A percentile compares a stretch with the other conserved stretches of the same genome.
Conservation (phyloP, 805 yeast genomes). For the Blastobotrys robertii region DNA sequence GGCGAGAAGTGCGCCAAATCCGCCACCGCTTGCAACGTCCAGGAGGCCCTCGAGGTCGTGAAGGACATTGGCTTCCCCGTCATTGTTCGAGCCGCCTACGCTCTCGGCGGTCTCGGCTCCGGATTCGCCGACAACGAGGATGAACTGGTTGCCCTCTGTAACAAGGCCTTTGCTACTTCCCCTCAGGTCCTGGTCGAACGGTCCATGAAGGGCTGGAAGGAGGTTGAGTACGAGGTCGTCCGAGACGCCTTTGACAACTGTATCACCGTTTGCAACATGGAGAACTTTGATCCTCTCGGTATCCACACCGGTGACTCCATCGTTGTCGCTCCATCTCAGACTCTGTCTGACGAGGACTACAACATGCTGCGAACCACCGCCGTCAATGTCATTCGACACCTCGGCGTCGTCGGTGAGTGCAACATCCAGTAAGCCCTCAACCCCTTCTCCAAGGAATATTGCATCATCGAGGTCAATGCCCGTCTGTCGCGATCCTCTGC, state of each 20-base stretch:
- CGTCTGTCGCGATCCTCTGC: conserved; percentile 98
- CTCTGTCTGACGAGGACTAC: conserved; percentile 92
- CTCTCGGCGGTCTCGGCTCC: conserved; percentile 95
- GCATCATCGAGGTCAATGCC: conserved; percentile 97
- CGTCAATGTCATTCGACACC: conserved; percentile 89
- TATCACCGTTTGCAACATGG: conserved; percentile 99
- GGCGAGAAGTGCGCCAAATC: conserved; percentile 93
- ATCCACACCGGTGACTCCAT: conserved; percentile 99
- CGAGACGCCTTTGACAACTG: conserved; percentile 96
- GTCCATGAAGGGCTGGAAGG: conserved; percentile 99
- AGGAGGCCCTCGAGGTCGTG: conserved; percentile 80
- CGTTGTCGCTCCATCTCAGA: conserved; percentile 98
- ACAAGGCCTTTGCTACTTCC: conserved; percentile 86
- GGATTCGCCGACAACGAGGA: conserved; percentile 89
- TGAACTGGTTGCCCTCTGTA: conserved; percentile 75
- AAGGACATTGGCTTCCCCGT: conserved; percentile 87
- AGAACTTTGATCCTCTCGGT: conserved; percentile 96
- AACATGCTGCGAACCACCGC: conserved; percentile 98
- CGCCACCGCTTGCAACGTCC: conserved; percentile 67
- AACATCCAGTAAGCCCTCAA: conserved; percentile 94
- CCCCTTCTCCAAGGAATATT: conserved; percentile 87
- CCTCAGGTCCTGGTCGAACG: conserved; percentile 94
- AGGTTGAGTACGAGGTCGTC: conserved; percentile 96
- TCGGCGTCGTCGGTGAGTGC: conserved; percentile 99
- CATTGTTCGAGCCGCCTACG: conserved; percentile 94